Evolutionary conservation across 305 asterid species (phyloP).

Genomic region (Fraxinus nigra): DNA sequence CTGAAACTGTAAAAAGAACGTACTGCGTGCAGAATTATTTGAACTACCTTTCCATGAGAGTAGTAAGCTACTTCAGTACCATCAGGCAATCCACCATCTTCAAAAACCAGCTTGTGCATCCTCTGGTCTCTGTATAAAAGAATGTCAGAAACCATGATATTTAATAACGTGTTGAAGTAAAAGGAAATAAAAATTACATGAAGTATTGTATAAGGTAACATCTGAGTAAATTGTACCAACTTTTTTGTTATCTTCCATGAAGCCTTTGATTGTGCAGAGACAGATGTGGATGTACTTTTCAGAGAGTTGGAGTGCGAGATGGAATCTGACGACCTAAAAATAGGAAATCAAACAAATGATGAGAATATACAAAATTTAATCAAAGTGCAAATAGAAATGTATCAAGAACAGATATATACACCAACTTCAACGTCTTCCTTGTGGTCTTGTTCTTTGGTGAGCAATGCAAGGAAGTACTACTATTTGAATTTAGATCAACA

Average conservation of each 20-base stretch:
- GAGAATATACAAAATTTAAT: background rate
- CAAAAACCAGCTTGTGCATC: slow-evolving; percentile 90
- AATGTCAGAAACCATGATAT: slow-evolving; percentile 12
- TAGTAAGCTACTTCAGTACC: slow-evolving; percentile 91
- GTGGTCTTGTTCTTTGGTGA: slow-evolving; percentile 18
- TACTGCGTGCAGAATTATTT: slow-evolving; percentile 4
- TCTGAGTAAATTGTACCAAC: slow-evolving; percentile 27
- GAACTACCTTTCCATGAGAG: slow-evolving; percentile 89
- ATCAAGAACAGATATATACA: slow-evolving; percentile 12
- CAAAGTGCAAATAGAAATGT: background rate
- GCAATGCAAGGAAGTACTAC: slow-evolving; percentile 19
- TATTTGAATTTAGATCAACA: slow-evolving; percentile 19
- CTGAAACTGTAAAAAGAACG: slow-evolving; percentile 14
- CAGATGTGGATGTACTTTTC: slow-evolving; percentile 24
- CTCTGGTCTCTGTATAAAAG: slow-evolving; percentile 69
- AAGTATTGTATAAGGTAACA: background rate
- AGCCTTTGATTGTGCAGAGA: slow-evolving; percentile 35
- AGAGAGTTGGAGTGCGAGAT: slow-evolving; percentile 26
- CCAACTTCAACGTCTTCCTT: slow-evolving; percentile 35
- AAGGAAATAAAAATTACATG: slow-evolving; percentile 13
- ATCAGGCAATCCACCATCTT: slow-evolving; percentile 87
- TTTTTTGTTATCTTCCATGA: slow-evolving; percentile 53
- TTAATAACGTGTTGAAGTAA: slow-evolving; percentile 2
- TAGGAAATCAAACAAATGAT: slow-evolving; percentile 6
- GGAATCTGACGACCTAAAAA: slow-evolving; percentile 27